Evolutionary conservation across 805 yeast genomes (phyloP).

Genomic region (Candida ascalaphidarum): DNA sequence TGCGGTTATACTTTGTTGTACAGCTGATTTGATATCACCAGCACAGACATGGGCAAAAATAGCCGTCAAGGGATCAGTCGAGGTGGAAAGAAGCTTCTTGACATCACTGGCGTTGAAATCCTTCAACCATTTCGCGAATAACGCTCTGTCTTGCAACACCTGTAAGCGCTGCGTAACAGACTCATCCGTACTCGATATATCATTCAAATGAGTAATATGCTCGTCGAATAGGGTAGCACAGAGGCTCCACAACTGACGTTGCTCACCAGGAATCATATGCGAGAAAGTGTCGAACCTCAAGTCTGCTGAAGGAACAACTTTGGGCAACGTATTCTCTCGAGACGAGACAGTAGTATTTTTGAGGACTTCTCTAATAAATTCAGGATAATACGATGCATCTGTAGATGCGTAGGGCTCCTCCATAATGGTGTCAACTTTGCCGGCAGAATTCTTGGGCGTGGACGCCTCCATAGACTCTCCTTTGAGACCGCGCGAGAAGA

Average conservation of each 20-base stretch:
- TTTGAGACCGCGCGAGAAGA: slow-evolving; percentile 7
- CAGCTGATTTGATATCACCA: slow-evolving; percentile 56
- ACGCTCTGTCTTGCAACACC: slow-evolving; percentile 37
- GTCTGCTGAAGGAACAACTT: slow-evolving; percentile 3
- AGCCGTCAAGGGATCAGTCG: slow-evolving; percentile 37
- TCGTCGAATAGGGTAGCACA: slow-evolving; percentile 51
- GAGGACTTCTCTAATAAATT: slow-evolving; percentile 11
- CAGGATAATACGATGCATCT: slow-evolving; percentile 10
- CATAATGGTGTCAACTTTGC: slow-evolving; percentile 14
- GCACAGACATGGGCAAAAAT: slow-evolving; percentile 43
- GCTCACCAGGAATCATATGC: slow-evolving; percentile 6
- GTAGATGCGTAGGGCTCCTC: slow-evolving; percentile 16
- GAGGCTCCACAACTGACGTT: slow-evolving; percentile 41
- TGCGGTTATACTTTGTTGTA: slow-evolving; percentile 48
- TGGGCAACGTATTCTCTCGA: slow-evolving; percentile 21
- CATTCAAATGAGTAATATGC: no score
- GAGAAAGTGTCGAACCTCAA: slow-evolving; percentile 13
- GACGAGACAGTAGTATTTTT: slow-evolving; percentile 11
- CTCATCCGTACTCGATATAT: no score
- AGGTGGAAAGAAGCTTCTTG: slow-evolving; percentile 10
- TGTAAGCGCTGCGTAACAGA: no score
- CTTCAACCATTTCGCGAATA: slow-evolving; percentile 52
- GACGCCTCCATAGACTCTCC: slow-evolving; percentile 3
- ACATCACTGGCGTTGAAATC: slow-evolving; percentile 30
- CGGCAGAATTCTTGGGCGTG: slow-evolving; percentile 5